Base-by-base conservation (phyloP, 1,284 basidiomycete species). In the Limonomyces culmigenus region DNA sequence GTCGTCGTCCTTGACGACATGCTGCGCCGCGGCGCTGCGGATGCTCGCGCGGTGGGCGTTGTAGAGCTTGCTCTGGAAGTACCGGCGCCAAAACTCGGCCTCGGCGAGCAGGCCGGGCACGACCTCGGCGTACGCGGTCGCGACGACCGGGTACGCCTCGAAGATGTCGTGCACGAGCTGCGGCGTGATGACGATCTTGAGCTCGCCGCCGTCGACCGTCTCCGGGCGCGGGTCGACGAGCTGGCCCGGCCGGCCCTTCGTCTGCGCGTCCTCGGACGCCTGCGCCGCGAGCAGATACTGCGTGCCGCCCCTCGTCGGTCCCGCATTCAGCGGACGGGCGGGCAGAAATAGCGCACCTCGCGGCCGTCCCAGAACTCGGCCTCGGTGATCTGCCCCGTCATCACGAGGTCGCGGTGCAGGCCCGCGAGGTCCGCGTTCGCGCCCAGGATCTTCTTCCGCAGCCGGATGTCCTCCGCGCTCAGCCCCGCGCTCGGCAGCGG, bases 131-230 rank as follows among this genome's bases (percentile, higher is more conserved):
- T 93, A 96, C 1, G 91, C 92, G 49, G 76, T 81, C 34, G 80
- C 76, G 5, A 98, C 87, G 21, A 96, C 80, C 2, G 95, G 93
- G 50, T 92, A 97, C 60, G 96, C 92, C 46, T 96, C 91, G 48
- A 98, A 98, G 33, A 98, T 89, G 50, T 97, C 92, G 45, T 85
- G 74, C 29, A 93, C 84, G 27, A 96, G 65, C 53, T 93, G 88
- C 5, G 87, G 86, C 2, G 91, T 93, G 41, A 99, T 79, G 45
- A 80, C 74, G 42, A 97, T 91, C 51, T 80, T 87, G 50, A 89
- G 73, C 51, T 88, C 78, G 27, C 84, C 84, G 37, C 69, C 69
- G 39, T 83, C 74, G 27, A 79, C 63, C 25, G 79, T 69, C 54
- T 88, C 76, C 38, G 83, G 84, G 29, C 87, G 76, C 20, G 88